These are phyloP conservation scores for Sphenostylis stenocarpa DNA, from an alignment of 306 rosid species.

Conservation along the genomic window DNA sequence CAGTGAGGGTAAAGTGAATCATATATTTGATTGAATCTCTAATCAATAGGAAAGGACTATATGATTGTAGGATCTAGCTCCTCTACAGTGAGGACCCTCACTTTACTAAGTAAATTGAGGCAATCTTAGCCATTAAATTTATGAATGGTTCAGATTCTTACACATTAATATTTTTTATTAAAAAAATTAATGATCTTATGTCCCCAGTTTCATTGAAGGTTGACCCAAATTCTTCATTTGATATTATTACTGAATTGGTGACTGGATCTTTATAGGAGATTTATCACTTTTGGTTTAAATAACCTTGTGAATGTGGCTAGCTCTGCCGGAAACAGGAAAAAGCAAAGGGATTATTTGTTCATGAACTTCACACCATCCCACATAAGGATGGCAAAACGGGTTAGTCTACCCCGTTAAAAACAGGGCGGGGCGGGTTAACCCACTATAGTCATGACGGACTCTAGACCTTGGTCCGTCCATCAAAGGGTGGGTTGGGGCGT, in stretches of 20 bases:
- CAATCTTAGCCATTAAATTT: background rate
- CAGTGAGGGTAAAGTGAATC: background rate
- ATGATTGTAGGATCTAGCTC: background rate
- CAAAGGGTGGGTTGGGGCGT: too few species aligned
- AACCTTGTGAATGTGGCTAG: conserved; percentile 38
- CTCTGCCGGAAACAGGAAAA: conserved; percentile 67
- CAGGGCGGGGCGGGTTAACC: too few species aligned
- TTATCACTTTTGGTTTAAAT: background rate
- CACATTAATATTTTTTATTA: background rate
- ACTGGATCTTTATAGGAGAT: background rate
- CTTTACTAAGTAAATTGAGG: background rate
- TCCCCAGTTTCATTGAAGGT: background rate
- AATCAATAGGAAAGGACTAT: background rate
- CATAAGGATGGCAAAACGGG: too few species aligned
- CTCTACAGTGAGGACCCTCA: background rate
- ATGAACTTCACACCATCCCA: conserved; percentile 61
- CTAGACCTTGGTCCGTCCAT: too few species aligned
- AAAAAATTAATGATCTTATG: background rate
- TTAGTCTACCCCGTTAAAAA: too few species aligned
- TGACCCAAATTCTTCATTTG: background rate
- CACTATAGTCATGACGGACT: too few species aligned
- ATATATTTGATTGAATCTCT: background rate
- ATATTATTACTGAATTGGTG: background rate
- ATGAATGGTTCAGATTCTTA: background rate
- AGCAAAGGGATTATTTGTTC: conserved; percentile 40